phyloP scores from a whole-genome alignment of 768 basidiomycete genomes.

The Gloeopeniophorella convolvens region DNA sequence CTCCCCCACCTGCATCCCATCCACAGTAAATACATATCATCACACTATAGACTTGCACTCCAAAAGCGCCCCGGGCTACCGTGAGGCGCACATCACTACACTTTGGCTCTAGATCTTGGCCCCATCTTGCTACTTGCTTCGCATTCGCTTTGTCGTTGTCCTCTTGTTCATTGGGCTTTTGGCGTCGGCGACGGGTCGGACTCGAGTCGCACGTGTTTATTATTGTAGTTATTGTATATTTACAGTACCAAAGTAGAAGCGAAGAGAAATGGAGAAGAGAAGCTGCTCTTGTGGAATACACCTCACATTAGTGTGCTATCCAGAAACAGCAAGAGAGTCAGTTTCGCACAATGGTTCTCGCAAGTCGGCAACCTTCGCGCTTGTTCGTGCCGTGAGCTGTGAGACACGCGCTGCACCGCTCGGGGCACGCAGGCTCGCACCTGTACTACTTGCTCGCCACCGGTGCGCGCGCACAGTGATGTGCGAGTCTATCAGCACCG shows the following conservation, averaged over 20 bases:
- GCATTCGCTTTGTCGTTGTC: conserved; percentile 14
- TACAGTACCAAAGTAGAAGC: conserved; percentile 17
- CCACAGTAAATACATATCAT: too few species aligned
- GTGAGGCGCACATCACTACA: conserved; percentile 18
- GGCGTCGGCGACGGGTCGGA: conserved; percentile 13
- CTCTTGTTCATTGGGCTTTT: conserved; percentile 15
- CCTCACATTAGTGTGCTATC: too few species aligned
- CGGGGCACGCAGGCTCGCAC: too few species aligned
- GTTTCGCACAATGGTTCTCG: too few species aligned
- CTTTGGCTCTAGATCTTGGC: conserved; percentile 8
- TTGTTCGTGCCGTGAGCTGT: too few species aligned
- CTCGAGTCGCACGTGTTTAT: conserved; percentile 17
- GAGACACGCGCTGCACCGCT: too few species aligned
- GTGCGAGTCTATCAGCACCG: too few species aligned
- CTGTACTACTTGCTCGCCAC: too few species aligned
- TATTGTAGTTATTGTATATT: conserved; percentile 24
- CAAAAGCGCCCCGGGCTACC: conserved; percentile 11
- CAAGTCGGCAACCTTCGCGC: too few species aligned
- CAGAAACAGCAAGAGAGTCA: too few species aligned
- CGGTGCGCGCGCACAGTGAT: too few species aligned
- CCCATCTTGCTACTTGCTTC: conserved; percentile 1
- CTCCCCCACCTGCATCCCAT: conserved; percentile 13
- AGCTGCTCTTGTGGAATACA: conserved; percentile 1
- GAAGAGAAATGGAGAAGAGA: conserved; percentile 11
- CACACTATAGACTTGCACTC: conserved; percentile 11